These are phyloP conservation scores for Carex pumila DNA, from an alignment of 176 grass and related monocot species.

Conservation along the genomic window DNA sequence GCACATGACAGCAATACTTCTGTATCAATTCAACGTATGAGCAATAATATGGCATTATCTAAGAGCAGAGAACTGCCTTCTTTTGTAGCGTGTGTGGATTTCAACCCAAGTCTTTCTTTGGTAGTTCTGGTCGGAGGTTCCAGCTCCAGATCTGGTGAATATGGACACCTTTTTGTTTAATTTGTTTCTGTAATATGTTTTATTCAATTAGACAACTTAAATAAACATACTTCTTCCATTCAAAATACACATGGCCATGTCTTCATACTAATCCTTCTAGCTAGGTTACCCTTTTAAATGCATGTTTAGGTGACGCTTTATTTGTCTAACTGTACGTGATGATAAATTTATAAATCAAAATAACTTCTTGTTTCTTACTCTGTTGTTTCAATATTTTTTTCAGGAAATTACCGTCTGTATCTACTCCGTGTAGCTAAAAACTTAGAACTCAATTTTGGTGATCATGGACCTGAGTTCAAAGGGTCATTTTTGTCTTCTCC, in stretches of 20 bases:
- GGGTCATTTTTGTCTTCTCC: conserved; percentile 62
- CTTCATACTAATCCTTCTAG: not conserved
- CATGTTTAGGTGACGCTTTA: not conserved
- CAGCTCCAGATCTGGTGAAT: conserved; percentile 49
- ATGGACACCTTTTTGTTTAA: conserved; percentile 19
- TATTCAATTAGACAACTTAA: not conserved
- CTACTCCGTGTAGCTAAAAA: conserved; percentile 34
- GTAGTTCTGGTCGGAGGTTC: conserved; percentile 58
- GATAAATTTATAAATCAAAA: not conserved
- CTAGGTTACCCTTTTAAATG: not conserved
- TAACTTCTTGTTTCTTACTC: not conserved
- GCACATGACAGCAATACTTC: conserved; percentile 25
- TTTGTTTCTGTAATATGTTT: conserved; percentile 26
- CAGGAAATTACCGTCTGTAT: conserved; percentile 60
- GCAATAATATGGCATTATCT: conserved; percentile 27
- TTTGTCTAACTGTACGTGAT: not conserved
- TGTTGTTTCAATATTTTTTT: conserved; percentile 37
- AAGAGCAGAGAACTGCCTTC: conserved; percentile 48
- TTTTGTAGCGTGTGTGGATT: conserved; percentile 70
- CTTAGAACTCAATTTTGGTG: conserved; percentile 43
- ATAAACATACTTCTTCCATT: not conserved
- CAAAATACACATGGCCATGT: not conserved
- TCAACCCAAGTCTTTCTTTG: conserved; percentile 48
- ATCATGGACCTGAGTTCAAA: conserved; percentile 38
- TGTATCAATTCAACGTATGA: conserved; percentile 35